Percentiles rank a stretch among this genome's conserved stretches.
These are phyloP conservation scores for Neopestalotiopsis sp. DNA, from an alignment of 2,329 filamentous ascomycete genomes.

Conservation along the genomic window DNA sequence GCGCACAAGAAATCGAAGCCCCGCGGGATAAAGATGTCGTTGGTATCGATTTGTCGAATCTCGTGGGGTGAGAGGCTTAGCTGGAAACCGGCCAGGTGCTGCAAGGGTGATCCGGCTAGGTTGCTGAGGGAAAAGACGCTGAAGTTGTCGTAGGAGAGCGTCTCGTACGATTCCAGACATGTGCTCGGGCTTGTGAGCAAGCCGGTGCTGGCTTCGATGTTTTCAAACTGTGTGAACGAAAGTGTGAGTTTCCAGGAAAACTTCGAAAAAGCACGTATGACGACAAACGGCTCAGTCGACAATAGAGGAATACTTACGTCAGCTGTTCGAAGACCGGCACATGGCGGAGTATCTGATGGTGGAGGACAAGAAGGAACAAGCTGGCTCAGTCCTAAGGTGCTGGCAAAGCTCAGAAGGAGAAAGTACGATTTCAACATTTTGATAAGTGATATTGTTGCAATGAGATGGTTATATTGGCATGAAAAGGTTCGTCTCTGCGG, in stretches of 20 bases:
- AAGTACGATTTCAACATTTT: neutral
- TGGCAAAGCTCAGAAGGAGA: neutral
- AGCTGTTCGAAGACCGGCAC: neutral
- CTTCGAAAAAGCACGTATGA: neutral
- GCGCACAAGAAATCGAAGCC: constrained; percentile 1
- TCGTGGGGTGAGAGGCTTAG: neutral
- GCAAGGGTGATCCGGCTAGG: neutral
- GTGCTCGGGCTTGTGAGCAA: neutral
- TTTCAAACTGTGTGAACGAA: neutral
- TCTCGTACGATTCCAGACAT: neutral
- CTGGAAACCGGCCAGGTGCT: neutral
- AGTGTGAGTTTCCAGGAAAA: neutral
- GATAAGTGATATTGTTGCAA: neutral
- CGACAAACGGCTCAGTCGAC: neutral
- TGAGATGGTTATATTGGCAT: neutral
- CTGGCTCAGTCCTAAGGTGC: neutral
- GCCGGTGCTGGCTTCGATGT: neutral
- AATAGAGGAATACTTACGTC: neutral
- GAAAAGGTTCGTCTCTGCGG: too few species aligned
- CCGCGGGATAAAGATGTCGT: neutral
- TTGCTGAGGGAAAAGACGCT: neutral
- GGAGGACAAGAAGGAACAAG: neutral
- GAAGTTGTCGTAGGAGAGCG: neutral
- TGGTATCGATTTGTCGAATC: neutral
- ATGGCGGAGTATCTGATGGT: neutral